Percentiles rank a stretch among this genome's conserved stretches.
These are phyloP conservation scores for Dactylellina drechsleri DNA, from an alignment of 2,329 filamentous ascomycete species.

Conservation along the genomic window DNA sequence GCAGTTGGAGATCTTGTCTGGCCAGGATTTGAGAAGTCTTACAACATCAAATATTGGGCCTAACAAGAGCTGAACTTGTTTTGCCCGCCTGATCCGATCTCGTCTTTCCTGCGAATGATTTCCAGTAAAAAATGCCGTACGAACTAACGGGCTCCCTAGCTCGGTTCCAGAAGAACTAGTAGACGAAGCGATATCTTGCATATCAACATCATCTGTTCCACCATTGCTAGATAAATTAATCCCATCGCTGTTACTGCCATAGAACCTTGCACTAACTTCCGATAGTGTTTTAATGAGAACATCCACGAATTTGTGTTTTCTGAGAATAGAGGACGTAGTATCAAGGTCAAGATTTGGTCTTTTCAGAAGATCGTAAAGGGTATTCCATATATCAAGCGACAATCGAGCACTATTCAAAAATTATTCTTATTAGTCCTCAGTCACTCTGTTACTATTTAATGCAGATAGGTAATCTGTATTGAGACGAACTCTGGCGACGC, in stretches of 20 bases:
- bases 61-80: conserved; percentile 28
- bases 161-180: conserved; percentile 46
- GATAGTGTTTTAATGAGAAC: conserved; percentile 44
- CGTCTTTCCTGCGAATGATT: conserved; percentile 13
- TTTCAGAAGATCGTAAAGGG: conserved; percentile 29
- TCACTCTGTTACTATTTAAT: not conserved
- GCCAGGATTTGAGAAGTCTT: conserved; percentile 16
- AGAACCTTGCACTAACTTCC: conserved; percentile 31
- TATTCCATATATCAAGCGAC: conserved; percentile 40
- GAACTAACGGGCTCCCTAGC: conserved; percentile 42
- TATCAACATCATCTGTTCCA: conserved; percentile 31
- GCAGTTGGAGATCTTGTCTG: conserved; percentile 13
- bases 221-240: not conserved
- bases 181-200: conserved; percentile 36
- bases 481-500: conserved; percentile 32
- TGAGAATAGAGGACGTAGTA: conserved; percentile 17
- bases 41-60: conserved; percentile 30
- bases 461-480: too few species aligned
- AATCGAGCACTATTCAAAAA: conserved; percentile 28
- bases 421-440: not conserved
- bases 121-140: conserved; percentile 20
- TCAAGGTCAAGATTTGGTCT: conserved; percentile 29
- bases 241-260: not conserved
- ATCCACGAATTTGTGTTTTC: conserved; percentile 48
- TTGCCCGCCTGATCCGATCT: conserved; percentile 24